These are phyloP conservation scores for Eimeria tenella DNA, from an alignment of 169 alveolate genomes.

Conservation along the genomic window DNA sequence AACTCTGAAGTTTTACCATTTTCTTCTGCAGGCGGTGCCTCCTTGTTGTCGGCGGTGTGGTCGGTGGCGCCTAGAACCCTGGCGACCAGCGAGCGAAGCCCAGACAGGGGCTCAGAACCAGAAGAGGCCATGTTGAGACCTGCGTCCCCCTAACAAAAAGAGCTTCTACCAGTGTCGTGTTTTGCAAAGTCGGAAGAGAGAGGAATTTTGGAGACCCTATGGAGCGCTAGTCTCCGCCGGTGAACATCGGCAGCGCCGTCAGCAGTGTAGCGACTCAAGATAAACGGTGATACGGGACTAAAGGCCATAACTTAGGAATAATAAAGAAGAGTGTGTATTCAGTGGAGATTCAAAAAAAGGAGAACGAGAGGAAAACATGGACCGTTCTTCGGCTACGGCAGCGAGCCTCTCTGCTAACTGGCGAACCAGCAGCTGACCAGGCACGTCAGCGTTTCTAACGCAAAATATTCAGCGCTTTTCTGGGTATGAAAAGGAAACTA, in stretches of 20 bases:
- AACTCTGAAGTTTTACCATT: neutral
- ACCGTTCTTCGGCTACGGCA: slow-evolving; percentile 12
- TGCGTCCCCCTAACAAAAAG: neutral
- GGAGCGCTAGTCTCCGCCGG: slow-evolving; percentile 70
- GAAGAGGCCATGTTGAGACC: slow-evolving; percentile 47
- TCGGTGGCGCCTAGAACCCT: slow-evolving; percentile 68
- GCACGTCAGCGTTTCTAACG: neutral
- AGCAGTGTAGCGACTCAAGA: slow-evolving; percentile 12
- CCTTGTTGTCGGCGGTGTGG: neutral
- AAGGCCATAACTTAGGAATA: slow-evolving; percentile 48
- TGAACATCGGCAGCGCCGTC: slow-evolving; percentile 71
- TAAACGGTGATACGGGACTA: slow-evolving; percentile 28
- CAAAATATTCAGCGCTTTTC: too few relatives aligned
- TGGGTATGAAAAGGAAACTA: too few relatives aligned
- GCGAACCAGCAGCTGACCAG: slow-evolving; percentile 70
- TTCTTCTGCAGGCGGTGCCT: neutral
- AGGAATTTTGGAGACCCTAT: neutral
- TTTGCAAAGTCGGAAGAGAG: slow-evolving; percentile 1
- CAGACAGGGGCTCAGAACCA: slow-evolving; percentile 69
- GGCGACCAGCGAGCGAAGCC: slow-evolving; percentile 73
- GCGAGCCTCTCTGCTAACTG: slow-evolving; percentile 67
- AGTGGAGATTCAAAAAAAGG: neutral
- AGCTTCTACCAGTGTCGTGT: neutral
- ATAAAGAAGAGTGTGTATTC: slow-evolving; percentile 16
- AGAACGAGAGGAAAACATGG: neutral